Evolutionary conservation across 2,329 filamentous ascomycete species (phyloP).

Genomic region (Apiospora arundinis): DNA sequence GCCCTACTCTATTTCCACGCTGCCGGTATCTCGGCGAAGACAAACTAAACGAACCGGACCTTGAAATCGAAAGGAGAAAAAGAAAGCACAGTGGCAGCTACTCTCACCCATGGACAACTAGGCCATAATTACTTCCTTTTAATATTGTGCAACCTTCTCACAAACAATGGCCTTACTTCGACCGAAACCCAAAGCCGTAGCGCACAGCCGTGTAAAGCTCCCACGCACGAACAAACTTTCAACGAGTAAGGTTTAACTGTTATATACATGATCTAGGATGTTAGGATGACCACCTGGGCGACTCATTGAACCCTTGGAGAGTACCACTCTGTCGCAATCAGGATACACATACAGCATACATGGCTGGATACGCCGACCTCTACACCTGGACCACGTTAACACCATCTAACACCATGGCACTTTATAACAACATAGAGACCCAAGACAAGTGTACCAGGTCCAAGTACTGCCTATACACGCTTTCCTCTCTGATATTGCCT

Average conservation of each 20-base stretch:
- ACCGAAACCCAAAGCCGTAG: not conserved
- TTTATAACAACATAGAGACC: constrained; percentile 17
- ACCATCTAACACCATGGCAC: not conserved
- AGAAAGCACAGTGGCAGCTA: not conserved
- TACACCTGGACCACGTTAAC: not conserved
- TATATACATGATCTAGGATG: not conserved
- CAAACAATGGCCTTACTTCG: constrained; percentile 12
- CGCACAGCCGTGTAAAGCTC: not conserved
- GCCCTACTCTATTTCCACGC: not conserved
- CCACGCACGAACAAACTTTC: not conserved
- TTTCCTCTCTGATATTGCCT: constrained; percentile 29
- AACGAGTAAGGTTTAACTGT: not conserved
- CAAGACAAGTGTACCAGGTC: constrained; percentile 27
- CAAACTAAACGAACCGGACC: not conserved
- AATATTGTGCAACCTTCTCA: constrained; percentile 4
- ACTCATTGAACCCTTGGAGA: not conserved
- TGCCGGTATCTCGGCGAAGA: not conserved
- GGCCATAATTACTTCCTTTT: not conserved
- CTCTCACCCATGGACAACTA: not conserved
- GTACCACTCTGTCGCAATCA: not conserved
- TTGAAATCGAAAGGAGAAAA: not conserved
- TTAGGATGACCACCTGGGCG: not conserved
- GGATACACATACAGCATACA: not conserved
- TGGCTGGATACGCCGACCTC: not conserved
- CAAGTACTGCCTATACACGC: constrained; percentile 30